Conservation (phyloP, 805 yeast species). For the Diddensiella transvaalensis region DNA sequence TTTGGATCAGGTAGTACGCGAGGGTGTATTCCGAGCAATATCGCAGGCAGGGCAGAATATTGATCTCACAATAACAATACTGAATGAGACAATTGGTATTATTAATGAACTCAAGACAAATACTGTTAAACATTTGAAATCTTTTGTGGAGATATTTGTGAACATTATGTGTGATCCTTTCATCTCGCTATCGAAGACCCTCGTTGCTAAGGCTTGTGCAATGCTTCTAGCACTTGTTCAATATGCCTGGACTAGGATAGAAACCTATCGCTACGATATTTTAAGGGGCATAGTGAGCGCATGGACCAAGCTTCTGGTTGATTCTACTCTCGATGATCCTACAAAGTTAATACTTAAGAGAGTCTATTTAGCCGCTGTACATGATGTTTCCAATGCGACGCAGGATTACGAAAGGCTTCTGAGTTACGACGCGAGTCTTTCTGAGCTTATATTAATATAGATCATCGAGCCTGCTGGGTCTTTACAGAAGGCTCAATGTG, state of each 20-base stretch:
- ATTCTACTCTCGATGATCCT: background rate
- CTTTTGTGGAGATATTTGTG: slow-evolving; percentile 23
- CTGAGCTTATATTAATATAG: too few species aligned
- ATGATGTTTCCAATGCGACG: background rate
- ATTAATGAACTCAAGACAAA: slow-evolving; percentile 18
- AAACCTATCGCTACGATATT: slow-evolving; percentile 28
- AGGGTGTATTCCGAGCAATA: slow-evolving; percentile 28
- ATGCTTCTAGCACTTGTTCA: slow-evolving; percentile 17
- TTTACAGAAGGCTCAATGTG: too few species aligned
- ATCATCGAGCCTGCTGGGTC: too few species aligned
- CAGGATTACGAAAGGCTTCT: background rate
- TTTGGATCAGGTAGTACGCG: slow-evolving; percentile 29
- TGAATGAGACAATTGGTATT: slow-evolving; percentile 16
- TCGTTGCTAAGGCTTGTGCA: slow-evolving; percentile 16
- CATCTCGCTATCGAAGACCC: slow-evolving; percentile 20
- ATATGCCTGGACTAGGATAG: slow-evolving; percentile 28
- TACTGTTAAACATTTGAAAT: slow-evolving; percentile 25
- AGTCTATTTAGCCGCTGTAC: background rate
- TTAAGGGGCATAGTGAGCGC: slow-evolving; percentile 26
- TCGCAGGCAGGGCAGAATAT: slow-evolving; percentile 24
- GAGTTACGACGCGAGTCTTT: background rate
- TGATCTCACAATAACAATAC: slow-evolving; percentile 18
- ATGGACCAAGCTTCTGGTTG: slow-evolving; percentile 12
- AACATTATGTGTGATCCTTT: slow-evolving; percentile 32
- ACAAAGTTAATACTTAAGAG: background rate